Evolutionary conservation across 495 filamentous ascomycete species (phyloP), one percentile per base, ranked within the genome.

Genomic region (Tuber calosporum): DNA sequence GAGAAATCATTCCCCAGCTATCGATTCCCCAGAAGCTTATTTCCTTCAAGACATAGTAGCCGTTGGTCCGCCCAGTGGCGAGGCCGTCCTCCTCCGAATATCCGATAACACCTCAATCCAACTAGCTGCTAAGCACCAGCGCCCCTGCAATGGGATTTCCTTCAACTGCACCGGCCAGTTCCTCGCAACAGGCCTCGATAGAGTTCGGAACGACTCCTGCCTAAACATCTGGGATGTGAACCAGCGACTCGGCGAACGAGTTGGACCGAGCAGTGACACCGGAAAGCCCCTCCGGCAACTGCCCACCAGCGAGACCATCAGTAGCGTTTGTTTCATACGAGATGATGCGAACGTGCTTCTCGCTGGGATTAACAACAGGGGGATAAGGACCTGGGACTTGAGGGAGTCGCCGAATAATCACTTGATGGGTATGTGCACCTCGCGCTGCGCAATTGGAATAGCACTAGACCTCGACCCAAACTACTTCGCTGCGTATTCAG

Each of bases 151-250:
- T 82, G 91, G 93, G 17, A 90, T 98, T 30, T 91, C 93, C 4
- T 97, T 99, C 83, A 96, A 89, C 81, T 88, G 87, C 37, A 86
- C 88, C 45, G 90, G 92, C 6, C 69, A 77, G 20, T 84, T 92
- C 73, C 84, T 99, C 75, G 95, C 95, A 26, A 91, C 93, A 22
- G 95, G 93, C 20, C 85, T 98, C 58, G 96, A 99, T 78, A 87
- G 92, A 74, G 93, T 96, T 41, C 89, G 96, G 6, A 97, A 94
- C 82, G 95, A 98, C 82, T 90, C 90, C 74, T 97, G 93, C 79
- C 85, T 99, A 66, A 93, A 97, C 79, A 90, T 98, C 40, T 99
- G 94, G 90, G 96, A 99, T 82, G 86, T 96, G 69, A 91, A 89
- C 75, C 89, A 89, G 79, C 85, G 89, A 58, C 83, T 90, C 30